Base-by-base conservation (phyloP, 2,329 filamentous ascomycete genomes). In the Colletotrichum sp. region DNA sequence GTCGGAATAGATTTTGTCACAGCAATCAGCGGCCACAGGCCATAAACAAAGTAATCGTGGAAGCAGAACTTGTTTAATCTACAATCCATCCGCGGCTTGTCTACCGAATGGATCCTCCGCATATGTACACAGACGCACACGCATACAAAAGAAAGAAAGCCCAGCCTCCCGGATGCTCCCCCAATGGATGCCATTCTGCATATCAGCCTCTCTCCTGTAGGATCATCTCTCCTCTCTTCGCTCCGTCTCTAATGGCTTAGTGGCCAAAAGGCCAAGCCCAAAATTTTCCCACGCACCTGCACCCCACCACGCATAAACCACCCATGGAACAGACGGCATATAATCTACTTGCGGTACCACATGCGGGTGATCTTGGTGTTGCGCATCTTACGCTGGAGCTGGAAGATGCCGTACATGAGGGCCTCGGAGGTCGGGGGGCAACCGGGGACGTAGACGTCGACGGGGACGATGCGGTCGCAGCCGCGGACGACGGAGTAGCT, bases 391-490 rank as follows among this genome's bases (percentile, higher is more conserved):
- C 92, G 92, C 86, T 95, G 93, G 73, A 95, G 84, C 84, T 94
- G 92, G 85, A 96, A 94, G 81, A 95, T 93, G 61, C 93, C 89
- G 83, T 92, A 92, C 90, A 92, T 91, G 77, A 93, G 82, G n/a
- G 91, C 91, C 83, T 92, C 91, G 73, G 85, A 87, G 13, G 91
- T 90, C 24, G 88, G 92, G 80, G 90, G 90, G 88, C 94, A 96
- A 2, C 94, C 94, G 28, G 94, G 94, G 5, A 96, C 93, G 83
- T 95, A 96, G 60, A 96, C 91, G 83, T 96, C 94, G 72, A 96
- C 94, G 6, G 94, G 94, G 32, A 95, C 91, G 82, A 96, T 92
- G 70, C 94, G 87, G 85, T 96, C 94, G 80, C 93, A 94, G 8
- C 94, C 94, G 71, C 94, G 89, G 60, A 93, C 92, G 56, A 76